Conservation (phyloP, 495 filamentous ascomycete genomes). For the Trichoderma erinaceum region DNA sequence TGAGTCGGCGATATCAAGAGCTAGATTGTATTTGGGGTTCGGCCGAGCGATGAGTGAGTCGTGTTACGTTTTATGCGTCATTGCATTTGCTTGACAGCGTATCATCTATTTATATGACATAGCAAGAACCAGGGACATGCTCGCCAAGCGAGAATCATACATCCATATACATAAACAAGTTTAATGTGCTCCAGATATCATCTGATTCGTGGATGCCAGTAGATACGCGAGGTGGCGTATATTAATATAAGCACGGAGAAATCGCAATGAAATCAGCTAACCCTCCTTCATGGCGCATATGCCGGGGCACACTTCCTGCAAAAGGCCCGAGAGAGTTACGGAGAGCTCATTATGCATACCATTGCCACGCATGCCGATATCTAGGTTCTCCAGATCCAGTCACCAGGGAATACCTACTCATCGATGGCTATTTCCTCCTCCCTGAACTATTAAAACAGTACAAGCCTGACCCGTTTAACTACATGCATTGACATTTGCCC, state of each 20-base stretch:
- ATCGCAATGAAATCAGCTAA: not conserved
- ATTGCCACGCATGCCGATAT: not conserved
- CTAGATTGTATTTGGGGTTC: not conserved
- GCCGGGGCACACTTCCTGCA: not conserved
- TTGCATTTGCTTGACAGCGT: not conserved
- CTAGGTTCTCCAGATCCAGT: not conserved
- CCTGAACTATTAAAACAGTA: not conserved
- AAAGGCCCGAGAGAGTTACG: slow-evolving; percentile 8
- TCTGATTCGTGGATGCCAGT: not conserved
- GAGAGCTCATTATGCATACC: not conserved
- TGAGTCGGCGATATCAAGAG: not conserved
- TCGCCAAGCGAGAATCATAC: not conserved
- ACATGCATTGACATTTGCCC: not conserved
- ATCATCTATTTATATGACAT: not conserved
- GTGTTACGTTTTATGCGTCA: not conserved
- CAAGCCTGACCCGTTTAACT: not conserved
- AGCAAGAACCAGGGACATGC: not conserved
- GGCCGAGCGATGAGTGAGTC: not conserved
- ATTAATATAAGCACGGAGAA: not conserved
- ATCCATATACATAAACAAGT: not conserved
- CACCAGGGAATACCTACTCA: not conserved
- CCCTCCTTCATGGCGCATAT: not conserved
- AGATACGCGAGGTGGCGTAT: not conserved
- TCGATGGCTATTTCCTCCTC: not conserved
- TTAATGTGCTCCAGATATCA: not conserved